A percentile compares a stretch with the other conserved stretches of the same genome.
Evolutionary conservation across 352 stramenopile species (phyloP).

Genomic region (Phytophthora uliginosa): DNA sequence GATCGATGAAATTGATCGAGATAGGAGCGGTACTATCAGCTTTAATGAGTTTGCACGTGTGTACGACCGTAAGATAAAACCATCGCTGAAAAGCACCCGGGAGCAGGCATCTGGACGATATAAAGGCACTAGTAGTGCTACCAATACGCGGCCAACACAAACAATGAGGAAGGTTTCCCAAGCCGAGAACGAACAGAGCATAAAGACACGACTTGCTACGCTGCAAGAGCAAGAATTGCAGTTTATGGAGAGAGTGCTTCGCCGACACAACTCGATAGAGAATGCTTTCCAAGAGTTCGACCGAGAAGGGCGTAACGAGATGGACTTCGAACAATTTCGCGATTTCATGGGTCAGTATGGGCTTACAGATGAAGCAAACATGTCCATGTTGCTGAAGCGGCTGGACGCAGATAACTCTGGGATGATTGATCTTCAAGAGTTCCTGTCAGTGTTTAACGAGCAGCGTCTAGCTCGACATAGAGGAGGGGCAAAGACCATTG

Average conservation of each 20-base stretch:
- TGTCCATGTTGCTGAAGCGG: conserved; percentile 55
- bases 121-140: background rate
- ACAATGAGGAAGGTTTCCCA: conserved; percentile 18
- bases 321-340: conserved; percentile 70
- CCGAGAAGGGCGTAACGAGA: conserved; percentile 36
- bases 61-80: conserved; percentile 40
- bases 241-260: conserved; percentile 59
- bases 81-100: conserved; percentile 21
- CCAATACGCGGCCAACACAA: background rate
- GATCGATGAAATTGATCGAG: conserved; percentile 52
- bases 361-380: conserved; percentile 56
- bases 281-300: conserved; percentile 60
- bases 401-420: conserved; percentile 64
- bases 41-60: conserved; percentile 51
- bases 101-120: conserved; percentile 1
- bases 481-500: conserved; percentile 20
- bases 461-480: conserved; percentile 38
- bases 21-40: conserved; percentile 54
- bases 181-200: conserved; percentile 20
- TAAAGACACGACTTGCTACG: conserved; percentile 27
- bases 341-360: conserved; percentile 66
- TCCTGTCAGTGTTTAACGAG: conserved; percentile 63
- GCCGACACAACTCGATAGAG: conserved; percentile 51
- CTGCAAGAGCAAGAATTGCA: conserved; percentile 63
- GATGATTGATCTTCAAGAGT: conserved; percentile 60